These are phyloP conservation scores for Cocos nucifera DNA, from an alignment of 176 grass and related monocot genomes.

Conservation along the genomic window DNA sequence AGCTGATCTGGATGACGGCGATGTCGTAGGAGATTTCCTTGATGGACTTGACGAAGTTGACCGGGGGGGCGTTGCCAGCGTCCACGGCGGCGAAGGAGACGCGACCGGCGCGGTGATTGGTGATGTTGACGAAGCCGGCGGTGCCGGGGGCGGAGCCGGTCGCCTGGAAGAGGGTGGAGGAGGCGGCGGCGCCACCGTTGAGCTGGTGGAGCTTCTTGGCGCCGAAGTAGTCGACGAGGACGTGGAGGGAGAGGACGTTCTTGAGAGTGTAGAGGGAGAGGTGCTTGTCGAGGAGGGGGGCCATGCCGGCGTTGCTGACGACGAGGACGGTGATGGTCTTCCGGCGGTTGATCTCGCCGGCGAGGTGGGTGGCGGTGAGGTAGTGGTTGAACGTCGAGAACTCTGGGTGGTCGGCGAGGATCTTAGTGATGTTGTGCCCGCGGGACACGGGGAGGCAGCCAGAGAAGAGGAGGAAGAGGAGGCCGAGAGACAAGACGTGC, in stretches of 20 bases:
- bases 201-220: constrained; percentile 32
- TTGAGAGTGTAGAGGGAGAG: constrained; percentile 7
- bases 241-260: constrained; percentile 27
- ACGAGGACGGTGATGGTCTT: constrained; percentile 39
- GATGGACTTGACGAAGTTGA: constrained; percentile 23
- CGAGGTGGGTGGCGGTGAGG: constrained; percentile 33
- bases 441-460: constrained; percentile 9
- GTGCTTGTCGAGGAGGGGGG: neutral
- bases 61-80: constrained; percentile 2
- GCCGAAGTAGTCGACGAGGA: constrained; percentile 43
- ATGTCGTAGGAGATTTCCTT: constrained; percentile 34
- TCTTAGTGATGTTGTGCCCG: constrained; percentile 41
- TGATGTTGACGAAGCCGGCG: constrained; percentile 32
- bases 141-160: constrained; percentile 22
- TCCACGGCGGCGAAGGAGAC: constrained; percentile 13
- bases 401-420: constrained; percentile 33
- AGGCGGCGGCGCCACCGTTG: neutral
- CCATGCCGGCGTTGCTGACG: constrained; percentile 31
- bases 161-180: constrained; percentile 36
- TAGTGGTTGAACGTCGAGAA: constrained; percentile 41
- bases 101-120: neutral
- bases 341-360: constrained; percentile 32
- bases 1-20: constrained; percentile 43
- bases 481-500: too few relatives aligned
- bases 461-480: constrained; percentile 17